These are phyloP conservation scores for Coffea humblotiana DNA, from an alignment of 305 asterid species.

Conservation along the genomic window DNA sequence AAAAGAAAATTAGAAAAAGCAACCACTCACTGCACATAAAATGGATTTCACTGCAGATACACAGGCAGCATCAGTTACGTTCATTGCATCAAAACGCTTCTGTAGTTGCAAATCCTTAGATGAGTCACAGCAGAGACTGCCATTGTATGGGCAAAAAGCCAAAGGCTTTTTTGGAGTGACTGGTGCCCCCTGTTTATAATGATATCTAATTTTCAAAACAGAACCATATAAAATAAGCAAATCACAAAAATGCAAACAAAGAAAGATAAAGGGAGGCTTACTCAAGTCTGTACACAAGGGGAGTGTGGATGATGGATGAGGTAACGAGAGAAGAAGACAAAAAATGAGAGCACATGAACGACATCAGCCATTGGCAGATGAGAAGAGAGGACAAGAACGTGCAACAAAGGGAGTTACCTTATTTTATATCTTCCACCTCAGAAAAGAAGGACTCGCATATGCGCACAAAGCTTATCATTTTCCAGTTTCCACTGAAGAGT, in stretches of 20 bases:
- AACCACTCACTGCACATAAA: slow-evolving; percentile 73
- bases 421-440: background rate
- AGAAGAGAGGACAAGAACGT: slow-evolving; percentile 29
- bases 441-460: background rate
- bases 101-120: slow-evolving; percentile 58
- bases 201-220: background rate
- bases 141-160: slow-evolving; percentile 73
- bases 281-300: slow-evolving; percentile 78
- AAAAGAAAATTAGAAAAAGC: background rate
- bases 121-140: slow-evolving; percentile 66
- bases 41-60: slow-evolving; percentile 76
- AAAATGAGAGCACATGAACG: slow-evolving; percentile 24
- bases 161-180: slow-evolving; percentile 40
- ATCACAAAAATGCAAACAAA: slow-evolving; percentile 5
- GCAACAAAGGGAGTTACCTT: slow-evolving; percentile 11
- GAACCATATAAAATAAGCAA: slow-evolving; percentile 8
- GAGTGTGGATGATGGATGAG: slow-evolving; percentile 52
- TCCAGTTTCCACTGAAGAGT: background rate
- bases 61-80: slow-evolving; percentile 66
- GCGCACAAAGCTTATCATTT: background rate
- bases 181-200: slow-evolving; percentile 64
- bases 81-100: slow-evolving; percentile 61
- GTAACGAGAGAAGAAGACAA: slow-evolving; percentile 44
- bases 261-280: slow-evolving; percentile 36
- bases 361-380: slow-evolving; percentile 30